Evolutionary conservation across 2,329 filamentous ascomycete species (phyloP).

Genomic region (Tolypocladium tropicale): DNA sequence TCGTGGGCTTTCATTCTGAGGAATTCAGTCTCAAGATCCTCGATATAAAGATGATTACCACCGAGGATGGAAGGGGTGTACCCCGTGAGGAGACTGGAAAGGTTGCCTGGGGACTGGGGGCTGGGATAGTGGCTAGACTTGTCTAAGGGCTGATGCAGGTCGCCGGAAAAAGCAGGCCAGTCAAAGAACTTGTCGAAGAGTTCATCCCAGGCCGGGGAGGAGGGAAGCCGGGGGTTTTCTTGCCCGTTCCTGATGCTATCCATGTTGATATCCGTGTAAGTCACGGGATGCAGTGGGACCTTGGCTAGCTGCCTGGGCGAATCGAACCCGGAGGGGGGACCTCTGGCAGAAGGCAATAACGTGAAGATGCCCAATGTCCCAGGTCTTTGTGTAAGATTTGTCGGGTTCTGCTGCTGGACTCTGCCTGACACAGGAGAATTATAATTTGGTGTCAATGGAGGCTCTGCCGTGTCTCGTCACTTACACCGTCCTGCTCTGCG

Average conservation of each 20-base stretch:
- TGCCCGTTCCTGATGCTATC: conserved; percentile 23
- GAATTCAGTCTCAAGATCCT: conserved; percentile 18
- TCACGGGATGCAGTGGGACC: conserved; percentile 32
- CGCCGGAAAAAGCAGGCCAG: conserved; percentile 24
- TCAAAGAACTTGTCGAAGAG: conserved; percentile 27
- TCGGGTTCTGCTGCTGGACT: conserved; percentile 22
- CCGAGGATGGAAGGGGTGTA: conserved; percentile 20
- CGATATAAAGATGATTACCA: conserved; percentile 17
- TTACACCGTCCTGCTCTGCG: conserved; percentile 26
- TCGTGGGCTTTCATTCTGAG: conserved; percentile 24
- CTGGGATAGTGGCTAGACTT: conserved; percentile 17
- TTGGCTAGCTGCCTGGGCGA: conserved; percentile 24
- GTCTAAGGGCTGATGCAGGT: conserved; percentile 17
- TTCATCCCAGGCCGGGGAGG: conserved; percentile 21
- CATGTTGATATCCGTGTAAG: conserved; percentile 31
- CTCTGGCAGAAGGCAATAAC: conserved; percentile 26
- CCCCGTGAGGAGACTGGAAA: conserved; percentile 24
- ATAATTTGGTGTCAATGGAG: conserved; percentile 27
- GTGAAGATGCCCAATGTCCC: conserved; percentile 29
- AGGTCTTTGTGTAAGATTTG: conserved; percentile 28
- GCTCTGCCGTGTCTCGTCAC: conserved; percentile 22
- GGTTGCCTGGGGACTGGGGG: conserved; percentile 16
- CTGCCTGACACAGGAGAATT: conserved; percentile 26
- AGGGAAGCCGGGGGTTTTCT: conserved; percentile 25
- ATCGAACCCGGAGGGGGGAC: conserved; percentile 25